Evolutionary conservation across 1,284 basidiomycete genomes (phyloP).

Genomic region (Cryptococcus sp.): DNA sequence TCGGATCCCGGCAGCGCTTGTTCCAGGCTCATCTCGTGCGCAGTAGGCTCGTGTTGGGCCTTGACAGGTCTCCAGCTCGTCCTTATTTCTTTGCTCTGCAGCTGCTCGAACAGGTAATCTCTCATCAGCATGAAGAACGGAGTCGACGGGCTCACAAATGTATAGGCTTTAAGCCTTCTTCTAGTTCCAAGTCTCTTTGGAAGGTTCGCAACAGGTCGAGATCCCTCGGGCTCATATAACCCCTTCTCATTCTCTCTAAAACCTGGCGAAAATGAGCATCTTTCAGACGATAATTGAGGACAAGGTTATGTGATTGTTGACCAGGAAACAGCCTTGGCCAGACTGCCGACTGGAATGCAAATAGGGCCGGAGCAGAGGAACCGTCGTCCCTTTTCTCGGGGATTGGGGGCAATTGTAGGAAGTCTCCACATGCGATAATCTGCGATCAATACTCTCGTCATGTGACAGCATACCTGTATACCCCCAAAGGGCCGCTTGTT

Average conservation of each 20-base stretch:
- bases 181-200: too few species aligned
- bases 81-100: neutral
- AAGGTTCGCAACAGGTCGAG: neutral
- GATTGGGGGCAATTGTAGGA: constrained; percentile 95
- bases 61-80: neutral
- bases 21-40: neutral
- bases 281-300: constrained; percentile 74
- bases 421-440: constrained; percentile 92
- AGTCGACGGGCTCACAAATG: constrained; percentile 12
- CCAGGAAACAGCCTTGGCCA: constrained; percentile 67
- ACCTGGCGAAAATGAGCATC: constrained; percentile 40
- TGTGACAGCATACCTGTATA: constrained; percentile 74
- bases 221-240: neutral
- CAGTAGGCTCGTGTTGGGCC: neutral
- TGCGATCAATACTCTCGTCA: constrained; percentile 55
- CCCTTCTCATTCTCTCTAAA: constrained; percentile 22
- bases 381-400: constrained; percentile 60
- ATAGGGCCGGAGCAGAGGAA: too few species aligned
- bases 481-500: constrained; percentile 79
- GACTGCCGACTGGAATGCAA: constrained; percentile 81
- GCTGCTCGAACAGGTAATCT: neutral
- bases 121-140: neutral
- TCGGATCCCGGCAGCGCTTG: neutral
- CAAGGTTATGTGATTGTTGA: constrained; percentile 67
- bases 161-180: constrained; percentile 11